phyloP scores from a whole-genome alignment of 306 rosid species.

The Glycyrrhiza uralensis region DNA sequence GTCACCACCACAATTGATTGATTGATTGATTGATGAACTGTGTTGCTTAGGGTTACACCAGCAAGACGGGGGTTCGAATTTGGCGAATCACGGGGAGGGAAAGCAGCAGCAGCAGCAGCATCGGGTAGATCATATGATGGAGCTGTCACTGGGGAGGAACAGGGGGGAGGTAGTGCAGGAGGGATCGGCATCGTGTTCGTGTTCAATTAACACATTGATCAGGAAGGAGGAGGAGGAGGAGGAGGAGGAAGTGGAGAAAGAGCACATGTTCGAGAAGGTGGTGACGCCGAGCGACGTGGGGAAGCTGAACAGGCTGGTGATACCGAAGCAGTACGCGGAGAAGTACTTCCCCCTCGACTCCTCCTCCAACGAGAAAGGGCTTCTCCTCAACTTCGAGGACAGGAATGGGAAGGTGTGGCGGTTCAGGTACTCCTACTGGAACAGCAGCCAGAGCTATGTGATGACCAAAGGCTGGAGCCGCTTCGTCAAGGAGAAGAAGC shows the following conservation, averaged over 20 bases:
- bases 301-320: conserved; percentile 76
- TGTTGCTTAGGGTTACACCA: no score
- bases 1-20: no score
- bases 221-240: not conserved
- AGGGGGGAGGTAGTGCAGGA: no score
- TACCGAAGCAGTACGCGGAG: conserved; percentile 83
- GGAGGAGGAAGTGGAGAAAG: conserved; percentile 39
- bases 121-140: no score
- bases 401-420: conserved; percentile 70
- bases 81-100: no score
- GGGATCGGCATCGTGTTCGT: no score
- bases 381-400: conserved; percentile 68
- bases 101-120: no score
- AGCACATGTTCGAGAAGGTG: conserved; percentile 86
- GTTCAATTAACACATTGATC: no score
- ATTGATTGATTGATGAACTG: no score
- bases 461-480: conserved; percentile 97
- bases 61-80: no score
- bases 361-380: conserved; percentile 71
- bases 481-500: conserved; percentile 82
- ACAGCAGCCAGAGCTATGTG: conserved; percentile 90
- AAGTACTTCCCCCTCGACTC: conserved; percentile 72
- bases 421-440: conserved; percentile 85
- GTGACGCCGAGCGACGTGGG: conserved; percentile 93
- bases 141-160: no score